Evolutionary conservation across 257 asterid species (phyloP), one percentile per base, ranked within the genome.

Genomic region (Scutellaria baicalensis): DNA sequence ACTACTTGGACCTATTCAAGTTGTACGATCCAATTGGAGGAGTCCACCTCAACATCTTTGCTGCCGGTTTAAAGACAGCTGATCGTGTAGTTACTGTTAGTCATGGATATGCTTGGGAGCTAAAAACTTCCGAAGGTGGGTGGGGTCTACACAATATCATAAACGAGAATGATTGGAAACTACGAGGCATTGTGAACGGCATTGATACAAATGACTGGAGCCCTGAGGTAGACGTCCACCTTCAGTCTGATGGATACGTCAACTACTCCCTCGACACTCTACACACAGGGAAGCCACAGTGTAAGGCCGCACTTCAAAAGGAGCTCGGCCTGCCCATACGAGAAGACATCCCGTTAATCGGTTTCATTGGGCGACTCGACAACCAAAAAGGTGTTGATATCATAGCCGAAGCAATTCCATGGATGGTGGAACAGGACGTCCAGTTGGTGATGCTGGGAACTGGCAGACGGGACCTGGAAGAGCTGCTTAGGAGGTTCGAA

Each of bases 341-440:
- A 0, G 78, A 23, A 5, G 87, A 87, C 56, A 79, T 88, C 38
- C 97, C 97, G 0, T 65, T 94, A 77, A 84, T 94, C 1, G 95
- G 96, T 33, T 94, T 94, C 84, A 88, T 94, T 3, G 99, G 99
- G 47, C 84, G 99, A 74, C 96, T 94, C 33, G 99, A 94, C 23
- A 76, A 75, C 74, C 99, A 94, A 66, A 94, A 94, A 70, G 99
- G 99, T 0, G 93, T 94, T 23, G 97, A 94, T 70, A 78, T 89
- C 64, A 94, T 94, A 47, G 97, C 93, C 0, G 91, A 91, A 69
- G 96, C 96, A 1, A 77, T 94, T 9, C 97, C 99, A 1, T 94
- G 99, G 99, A 86, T 91, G 93, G 75, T 83, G 87, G 88, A 73
- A 60, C 96, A 91, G 76, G 91, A 84, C 72, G 91, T 86, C 71